These are phyloP conservation scores for Boletellus ananiceps DNA, from an alignment of 768 basidiomycete species.

Conservation along the genomic window DNA sequence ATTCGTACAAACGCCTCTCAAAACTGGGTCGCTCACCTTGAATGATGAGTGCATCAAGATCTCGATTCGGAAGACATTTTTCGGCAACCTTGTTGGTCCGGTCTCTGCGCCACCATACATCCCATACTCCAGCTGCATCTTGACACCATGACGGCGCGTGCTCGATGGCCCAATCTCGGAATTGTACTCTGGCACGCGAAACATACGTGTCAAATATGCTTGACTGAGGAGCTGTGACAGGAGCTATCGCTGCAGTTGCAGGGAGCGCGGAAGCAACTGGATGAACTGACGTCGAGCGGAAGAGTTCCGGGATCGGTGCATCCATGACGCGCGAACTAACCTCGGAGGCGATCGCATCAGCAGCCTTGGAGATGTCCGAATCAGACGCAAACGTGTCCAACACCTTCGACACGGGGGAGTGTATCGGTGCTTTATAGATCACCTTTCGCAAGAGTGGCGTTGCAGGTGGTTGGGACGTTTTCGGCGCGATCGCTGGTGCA, in stretches of 20 bases:
- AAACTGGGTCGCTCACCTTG: conserved; percentile 42
- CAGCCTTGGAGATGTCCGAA: conserved; percentile 48
- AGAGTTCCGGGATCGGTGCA: conserved; percentile 45
- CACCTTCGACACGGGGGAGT: conserved; percentile 52
- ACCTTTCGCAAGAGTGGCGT: conserved; percentile 37
- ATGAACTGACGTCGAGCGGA: conserved; percentile 35
- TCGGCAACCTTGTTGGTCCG: conserved; percentile 50
- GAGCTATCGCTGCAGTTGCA: background rate
- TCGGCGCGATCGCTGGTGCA: conserved; percentile 26
- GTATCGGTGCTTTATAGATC: conserved; percentile 37
- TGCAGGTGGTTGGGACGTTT: conserved; percentile 26
- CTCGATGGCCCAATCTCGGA: conserved; percentile 6
- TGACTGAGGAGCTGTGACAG: background rate
- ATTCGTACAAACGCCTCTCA: no score
- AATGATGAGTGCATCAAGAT: conserved; percentile 57
- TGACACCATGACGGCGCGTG: conserved; percentile 32
- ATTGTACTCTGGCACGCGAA: conserved; percentile 4
- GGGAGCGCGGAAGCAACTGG: conserved; percentile 14
- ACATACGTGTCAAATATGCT: background rate
- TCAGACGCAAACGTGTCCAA: conserved; percentile 58
- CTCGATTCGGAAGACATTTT: conserved; percentile 52
- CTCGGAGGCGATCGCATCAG: conserved; percentile 43
- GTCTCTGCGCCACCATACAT: conserved; percentile 55
- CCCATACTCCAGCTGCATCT: conserved; percentile 21
- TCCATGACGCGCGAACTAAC: conserved; percentile 16